Conservation (phyloP, 495 filamentous ascomycete species). For the Xylaria nigripes region DNA sequence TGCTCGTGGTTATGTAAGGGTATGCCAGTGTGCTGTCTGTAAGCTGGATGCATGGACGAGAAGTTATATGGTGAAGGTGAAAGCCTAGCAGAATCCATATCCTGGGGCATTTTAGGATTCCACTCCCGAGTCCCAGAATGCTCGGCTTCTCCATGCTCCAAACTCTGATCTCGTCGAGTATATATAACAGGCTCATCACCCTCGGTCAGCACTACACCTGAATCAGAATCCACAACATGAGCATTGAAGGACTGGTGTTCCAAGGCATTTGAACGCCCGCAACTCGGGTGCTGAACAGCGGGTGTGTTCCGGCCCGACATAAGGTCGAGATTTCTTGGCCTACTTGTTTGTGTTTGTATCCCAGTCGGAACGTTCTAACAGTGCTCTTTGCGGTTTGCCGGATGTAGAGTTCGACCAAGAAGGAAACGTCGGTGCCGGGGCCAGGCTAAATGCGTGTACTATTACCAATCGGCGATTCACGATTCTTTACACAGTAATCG, state of each 20-base stretch:
- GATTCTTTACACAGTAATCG: neutral
- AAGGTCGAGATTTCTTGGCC: neutral
- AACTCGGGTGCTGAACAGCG: neutral
- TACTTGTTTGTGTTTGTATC: neutral
- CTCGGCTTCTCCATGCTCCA: slow-evolving; percentile 4
- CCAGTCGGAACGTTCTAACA: neutral
- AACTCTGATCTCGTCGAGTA: slow-evolving; percentile 11
- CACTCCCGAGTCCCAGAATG: neutral
- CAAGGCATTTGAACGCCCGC: neutral
- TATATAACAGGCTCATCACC: slow-evolving; percentile 4
- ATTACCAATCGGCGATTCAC: neutral
- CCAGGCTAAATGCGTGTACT: neutral
- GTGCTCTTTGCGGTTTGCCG: neutral
- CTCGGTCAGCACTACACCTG: slow-evolving; percentile 1
- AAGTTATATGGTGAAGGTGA: slow-evolving; percentile 3
- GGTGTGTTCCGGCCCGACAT: slow-evolving; percentile 3
- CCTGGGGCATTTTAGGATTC: slow-evolving; percentile 2
- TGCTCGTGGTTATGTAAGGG: slow-evolving; percentile 14
- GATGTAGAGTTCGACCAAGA: neutral
- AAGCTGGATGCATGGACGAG: slow-evolving; percentile 14
- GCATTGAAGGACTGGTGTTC: neutral
- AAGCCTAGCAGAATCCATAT: neutral
- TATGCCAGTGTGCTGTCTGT: slow-evolving; percentile 9
- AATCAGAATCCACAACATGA: neutral
- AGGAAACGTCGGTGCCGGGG: neutral